Evolutionary conservation across 177 flowering plant genomes (phyloP), one percentile per base, ranked within the genome.

Genomic region (Tripterygium wilfordii): DNA sequence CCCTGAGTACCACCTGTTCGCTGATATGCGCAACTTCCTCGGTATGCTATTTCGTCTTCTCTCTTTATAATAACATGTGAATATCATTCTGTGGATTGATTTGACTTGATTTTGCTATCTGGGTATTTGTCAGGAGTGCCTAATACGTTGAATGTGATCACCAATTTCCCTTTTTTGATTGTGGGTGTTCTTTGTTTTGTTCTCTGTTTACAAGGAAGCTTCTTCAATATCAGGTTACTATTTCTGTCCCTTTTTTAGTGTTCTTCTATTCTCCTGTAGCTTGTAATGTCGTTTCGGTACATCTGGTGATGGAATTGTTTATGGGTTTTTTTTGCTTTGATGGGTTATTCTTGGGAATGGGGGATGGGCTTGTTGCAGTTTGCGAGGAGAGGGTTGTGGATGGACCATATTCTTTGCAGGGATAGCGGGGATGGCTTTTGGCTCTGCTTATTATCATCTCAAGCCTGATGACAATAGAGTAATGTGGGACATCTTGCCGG

Each of bases 381-480:
- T 63, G 38, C 44, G 57, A 38, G 80, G 77, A 14, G 82, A 77
- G 51, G 46, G 70, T 32, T 75, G 65, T 66, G 69, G 71, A 37
- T 80, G 83, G 83, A 49, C 56, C 3, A 56, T 75, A 17, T 80
- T 72, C 58, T 77, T 64, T 53, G 65, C 61, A 15, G 80, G 80
- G 28, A 61, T 67, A 2, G 58, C 67, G 0, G 59, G 53, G 13
- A 36, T 62, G 36, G 80, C 83, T 24, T 80, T 75, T 68, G 80
- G 86, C 22, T 80, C 86, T 46, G 77, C 80, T 48, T 75, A 77
- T 61, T 80, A 72, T 66, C 86, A 80, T 58, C 59, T 77, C 24
- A 80, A 72, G 71, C 82, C 82, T 10, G 76, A 75, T 48, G 79
- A 77, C 24, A 48, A 27, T 58, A 57, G 80, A 42, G 51, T 65